Percentiles rank a stretch among this genome's conserved stretches.
phyloP scores from a whole-genome alignment of 2,329 filamentous ascomycete genomes.

The Aspergillus alliaceus region DNA sequence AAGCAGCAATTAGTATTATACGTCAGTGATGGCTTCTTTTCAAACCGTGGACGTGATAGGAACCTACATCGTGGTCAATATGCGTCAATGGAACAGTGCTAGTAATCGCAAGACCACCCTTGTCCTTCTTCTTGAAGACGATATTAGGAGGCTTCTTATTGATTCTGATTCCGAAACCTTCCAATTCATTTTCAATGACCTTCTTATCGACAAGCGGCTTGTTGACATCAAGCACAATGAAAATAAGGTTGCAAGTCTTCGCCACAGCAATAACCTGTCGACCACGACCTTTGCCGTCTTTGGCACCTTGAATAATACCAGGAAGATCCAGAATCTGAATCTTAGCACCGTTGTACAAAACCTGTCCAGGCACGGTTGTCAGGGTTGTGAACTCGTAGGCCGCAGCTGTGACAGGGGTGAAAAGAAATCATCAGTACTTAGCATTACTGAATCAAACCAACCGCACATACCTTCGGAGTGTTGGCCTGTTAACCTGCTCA shows the following conservation, averaged over 20 bases:
- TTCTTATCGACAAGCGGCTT: constrained; percentile 97
- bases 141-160: constrained; percentile 98
- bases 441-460: not conserved
- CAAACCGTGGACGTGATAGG: not conserved
- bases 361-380: constrained; percentile 94
- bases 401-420: constrained; percentile 56
- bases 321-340: constrained; percentile 98
- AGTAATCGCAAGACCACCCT: constrained; percentile 95
- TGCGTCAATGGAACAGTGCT: constrained; percentile 88
- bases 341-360: constrained; percentile 93
- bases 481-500: constrained; percentile 91
- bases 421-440: constrained; percentile 16
- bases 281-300: constrained; percentile 96
- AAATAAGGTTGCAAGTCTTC: constrained; percentile 98
- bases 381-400: constrained; percentile 99
- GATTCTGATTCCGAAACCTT: constrained; percentile 96
- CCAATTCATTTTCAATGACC: constrained; percentile 90
- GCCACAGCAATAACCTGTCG: constrained; percentile 98
- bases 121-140: constrained; percentile 99
- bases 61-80: constrained; percentile 74
- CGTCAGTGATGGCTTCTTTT: constrained; percentile 13
- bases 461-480: constrained; percentile 70
- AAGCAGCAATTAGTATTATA: not conserved
- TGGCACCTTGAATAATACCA: constrained; percentile 97
- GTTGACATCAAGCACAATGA: constrained; percentile 97